Evolutionary conservation across 1,284 basidiomycete species (phyloP).

Genomic region (Puccinia hordei): DNA sequence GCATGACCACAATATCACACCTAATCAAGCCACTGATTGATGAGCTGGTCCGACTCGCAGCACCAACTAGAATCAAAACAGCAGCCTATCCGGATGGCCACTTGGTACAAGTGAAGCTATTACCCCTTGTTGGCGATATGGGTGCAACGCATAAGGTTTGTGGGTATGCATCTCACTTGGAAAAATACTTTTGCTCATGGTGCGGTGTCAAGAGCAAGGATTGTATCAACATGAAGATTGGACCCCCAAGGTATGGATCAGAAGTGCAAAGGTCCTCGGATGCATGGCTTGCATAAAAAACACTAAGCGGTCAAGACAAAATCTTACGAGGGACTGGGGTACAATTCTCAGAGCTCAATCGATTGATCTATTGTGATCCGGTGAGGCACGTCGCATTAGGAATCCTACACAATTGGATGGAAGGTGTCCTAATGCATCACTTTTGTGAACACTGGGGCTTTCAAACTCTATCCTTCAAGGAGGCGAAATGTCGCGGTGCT

Average conservation of each 20-base stretch:
- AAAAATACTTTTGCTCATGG: conserved; percentile 23
- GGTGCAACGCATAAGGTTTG: conserved; percentile 27
- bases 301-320: not conserved
- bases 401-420: conserved; percentile 44
- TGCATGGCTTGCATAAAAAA: not conserved
- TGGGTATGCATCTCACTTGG: conserved; percentile 25
- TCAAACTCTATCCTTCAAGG: conserved; percentile 2
- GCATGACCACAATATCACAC: conserved; percentile 21
- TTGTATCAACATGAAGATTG: not conserved
- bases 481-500: not conserved
- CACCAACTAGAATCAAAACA: not conserved
- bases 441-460: conserved; percentile 33
- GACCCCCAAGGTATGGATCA: not conserved
- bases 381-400: conserved; percentile 18
- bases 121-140: conserved; percentile 25
- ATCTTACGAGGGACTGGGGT: not conserved
- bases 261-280: not conserved
- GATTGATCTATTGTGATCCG: conserved; percentile 16
- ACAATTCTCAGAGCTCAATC: conserved; percentile 12
- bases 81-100: conserved; percentile 3
- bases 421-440: conserved; percentile 38
- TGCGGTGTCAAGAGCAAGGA: not conserved
- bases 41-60: not conserved
- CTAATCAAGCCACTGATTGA: conserved; percentile 16
- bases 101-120: not conserved